phyloP scores from a whole-genome alignment of 164 flowering plant genomes.

The Dillenia turbinata region DNA sequence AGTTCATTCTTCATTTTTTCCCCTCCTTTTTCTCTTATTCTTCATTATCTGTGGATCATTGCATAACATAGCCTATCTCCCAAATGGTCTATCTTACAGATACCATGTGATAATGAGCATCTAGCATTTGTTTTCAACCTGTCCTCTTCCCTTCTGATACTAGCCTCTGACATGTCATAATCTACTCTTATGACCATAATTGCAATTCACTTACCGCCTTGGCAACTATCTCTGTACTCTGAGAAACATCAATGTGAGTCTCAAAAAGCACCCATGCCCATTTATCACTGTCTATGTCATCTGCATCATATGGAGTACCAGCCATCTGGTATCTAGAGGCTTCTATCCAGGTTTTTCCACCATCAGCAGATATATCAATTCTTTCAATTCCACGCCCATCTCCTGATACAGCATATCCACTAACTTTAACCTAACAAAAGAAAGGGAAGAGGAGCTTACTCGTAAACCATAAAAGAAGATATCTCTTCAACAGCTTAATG shows the following conservation, averaged over 20 bases:
- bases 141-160: no score
- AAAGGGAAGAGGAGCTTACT: background rate
- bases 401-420: constrained; percentile 94
- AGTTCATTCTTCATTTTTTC: no score
- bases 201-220: constrained; percentile 57
- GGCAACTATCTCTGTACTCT: constrained; percentile 64
- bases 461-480: background rate
- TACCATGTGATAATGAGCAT: no score
- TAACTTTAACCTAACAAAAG: constrained; percentile 49
- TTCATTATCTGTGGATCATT: no score
- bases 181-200: no score
- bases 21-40: no score
- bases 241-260: constrained; percentile 40
- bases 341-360: constrained; percentile 92
- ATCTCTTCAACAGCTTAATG: no score
- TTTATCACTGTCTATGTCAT: constrained; percentile 61
- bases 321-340: constrained; percentile 68
- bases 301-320: constrained; percentile 53
- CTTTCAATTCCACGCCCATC: constrained; percentile 98
- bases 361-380: constrained; percentile 84
- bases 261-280: constrained; percentile 97
- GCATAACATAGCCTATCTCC: no score
- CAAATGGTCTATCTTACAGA: no score
- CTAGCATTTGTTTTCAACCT: no score
- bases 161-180: no score